Evolutionary conservation across 1,139 yeast genomes (phyloP), one percentile per base, ranked within the genome.

Genomic region (Pichia sp.): DNA sequence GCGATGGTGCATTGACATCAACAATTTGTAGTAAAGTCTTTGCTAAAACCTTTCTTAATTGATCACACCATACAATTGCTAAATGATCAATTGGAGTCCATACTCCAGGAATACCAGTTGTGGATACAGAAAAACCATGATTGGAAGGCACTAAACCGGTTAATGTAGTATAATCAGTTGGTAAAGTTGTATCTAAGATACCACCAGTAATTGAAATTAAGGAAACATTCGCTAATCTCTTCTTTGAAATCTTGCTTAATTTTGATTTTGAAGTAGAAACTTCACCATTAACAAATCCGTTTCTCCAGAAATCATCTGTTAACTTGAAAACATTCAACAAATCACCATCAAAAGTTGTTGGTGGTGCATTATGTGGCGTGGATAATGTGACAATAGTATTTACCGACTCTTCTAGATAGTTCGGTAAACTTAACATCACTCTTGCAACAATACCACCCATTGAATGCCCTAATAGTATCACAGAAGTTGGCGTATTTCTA

Each of bases 11-110:
- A 0, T 57, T 53, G 21, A 39, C 50, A 58, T 87, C 85, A 3
- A 79, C 76, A 17, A 85, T 72, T 36, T 79, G 84, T 39, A 87
- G 67, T 28, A 94, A 61, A 0, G 81, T 68, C 40, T 72, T 70
- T 12, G 87, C 85, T 3, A 93, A 56, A 8, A 75, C 78, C 37
- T 75, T 72, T 46, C 99, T 75, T 35, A 90, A 68, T 63, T 93
- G 98, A 51, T 83, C 86, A 67, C 99, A 94, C 99, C 99, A 94
- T 1, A 91, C 96, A 45, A 94, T 83, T 0, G 99, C 98, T 56
- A 90, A 74, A 67, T 94, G 99, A 65, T 94, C 99, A 39, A 91
- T 81, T 0, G 97, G 87, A 0, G 96, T 84, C 96, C 98, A 93
- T 0, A 93, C 97, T 8, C 75, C 76, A 0, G 96, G 96, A 10